A percentile compares a stretch with the other conserved stretches of the same genome.
Evolutionary conservation across 305 asterid species (phyloP).

Genomic region (Salvia sclarea): DNA sequence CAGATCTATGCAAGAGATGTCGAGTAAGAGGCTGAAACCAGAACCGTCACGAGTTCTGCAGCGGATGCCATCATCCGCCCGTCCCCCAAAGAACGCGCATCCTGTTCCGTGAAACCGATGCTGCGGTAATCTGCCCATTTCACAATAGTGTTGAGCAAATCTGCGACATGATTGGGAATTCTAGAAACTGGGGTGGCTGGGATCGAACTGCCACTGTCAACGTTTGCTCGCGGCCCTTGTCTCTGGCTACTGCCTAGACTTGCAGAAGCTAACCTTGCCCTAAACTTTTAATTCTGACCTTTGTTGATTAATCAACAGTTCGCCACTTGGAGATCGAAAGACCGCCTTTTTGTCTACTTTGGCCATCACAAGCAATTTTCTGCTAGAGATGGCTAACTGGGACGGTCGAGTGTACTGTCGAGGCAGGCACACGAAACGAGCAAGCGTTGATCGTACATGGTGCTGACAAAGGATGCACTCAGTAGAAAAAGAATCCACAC

Average conservation of each 20-base stretch:
- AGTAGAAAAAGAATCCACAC: no score
- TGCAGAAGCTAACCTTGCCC: neutral
- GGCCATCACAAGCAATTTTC: neutral
- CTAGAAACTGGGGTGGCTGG: slow-evolving; percentile 23
- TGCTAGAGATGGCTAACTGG: neutral
- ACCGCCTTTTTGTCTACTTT: neutral
- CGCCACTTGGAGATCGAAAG: neutral
- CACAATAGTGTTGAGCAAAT: slow-evolving; percentile 28
- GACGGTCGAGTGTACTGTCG: neutral
- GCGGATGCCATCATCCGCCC: slow-evolving; percentile 54
- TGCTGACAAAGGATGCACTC: neutral
- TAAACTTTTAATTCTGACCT: neutral
- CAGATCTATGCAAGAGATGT: slow-evolving; percentile 73
- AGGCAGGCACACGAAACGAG: neutral
- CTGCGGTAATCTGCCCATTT: slow-evolving; percentile 19
- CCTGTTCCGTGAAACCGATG: slow-evolving; percentile 48
- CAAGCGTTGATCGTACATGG: neutral
- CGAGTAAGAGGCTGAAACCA: slow-evolving; percentile 66
- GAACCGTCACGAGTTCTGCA: slow-evolving; percentile 61
- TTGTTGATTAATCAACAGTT: neutral
- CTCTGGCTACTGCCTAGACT: neutral
- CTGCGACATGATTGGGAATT: slow-evolving; percentile 13
- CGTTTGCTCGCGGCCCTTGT: neutral
- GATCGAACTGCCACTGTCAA: slow-evolving; percentile 13
- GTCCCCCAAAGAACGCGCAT: slow-evolving; percentile 57